These are phyloP conservation scores for Calonectria naviculata DNA, from an alignment of 2,329 filamentous ascomycete species.

Conservation along the genomic window DNA sequence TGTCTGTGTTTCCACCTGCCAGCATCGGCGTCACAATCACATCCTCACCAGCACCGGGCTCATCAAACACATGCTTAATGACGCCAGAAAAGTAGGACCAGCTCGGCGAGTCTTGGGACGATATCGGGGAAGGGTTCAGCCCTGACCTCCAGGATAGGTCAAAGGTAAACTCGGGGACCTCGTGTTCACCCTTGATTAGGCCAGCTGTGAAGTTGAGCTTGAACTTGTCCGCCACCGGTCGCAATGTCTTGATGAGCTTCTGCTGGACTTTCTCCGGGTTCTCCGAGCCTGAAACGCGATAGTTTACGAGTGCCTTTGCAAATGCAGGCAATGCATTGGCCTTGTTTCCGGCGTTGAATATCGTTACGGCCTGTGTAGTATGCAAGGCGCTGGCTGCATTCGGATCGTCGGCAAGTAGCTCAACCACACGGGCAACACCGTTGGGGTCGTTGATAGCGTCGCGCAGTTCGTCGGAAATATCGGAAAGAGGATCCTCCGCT, in stretches of 20 bases:
- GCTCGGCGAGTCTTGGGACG: neutral
- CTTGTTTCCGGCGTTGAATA: neutral
- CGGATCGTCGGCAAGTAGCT: neutral
- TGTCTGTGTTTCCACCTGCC: neutral
- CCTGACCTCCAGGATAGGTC: neutral
- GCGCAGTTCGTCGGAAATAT: neutral
- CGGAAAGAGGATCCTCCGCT: neutral
- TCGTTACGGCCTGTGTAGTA: neutral
- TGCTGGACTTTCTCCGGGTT: neutral
- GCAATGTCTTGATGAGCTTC: neutral
- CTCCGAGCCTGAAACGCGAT: neutral
- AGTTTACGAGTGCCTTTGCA: neutral
- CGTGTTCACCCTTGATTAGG: neutral
- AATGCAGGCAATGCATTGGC: neutral
- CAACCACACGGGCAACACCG: neutral
- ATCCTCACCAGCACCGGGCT: neutral
- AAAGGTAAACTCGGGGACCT: neutral
- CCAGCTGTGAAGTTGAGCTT: neutral
- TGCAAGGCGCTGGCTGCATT: neutral
- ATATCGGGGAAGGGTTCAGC: neutral
- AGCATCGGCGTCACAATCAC: neutral
- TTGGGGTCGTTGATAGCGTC: neutral
- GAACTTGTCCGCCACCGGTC: neutral
- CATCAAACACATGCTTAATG: neutral
- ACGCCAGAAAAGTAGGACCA: neutral